A percentile compares a stretch with the other conserved stretches of the same genome.
These are phyloP conservation scores for Penicillium sp. DNA, from an alignment of 2,329 filamentous ascomycete species.

Conservation along the genomic window DNA sequence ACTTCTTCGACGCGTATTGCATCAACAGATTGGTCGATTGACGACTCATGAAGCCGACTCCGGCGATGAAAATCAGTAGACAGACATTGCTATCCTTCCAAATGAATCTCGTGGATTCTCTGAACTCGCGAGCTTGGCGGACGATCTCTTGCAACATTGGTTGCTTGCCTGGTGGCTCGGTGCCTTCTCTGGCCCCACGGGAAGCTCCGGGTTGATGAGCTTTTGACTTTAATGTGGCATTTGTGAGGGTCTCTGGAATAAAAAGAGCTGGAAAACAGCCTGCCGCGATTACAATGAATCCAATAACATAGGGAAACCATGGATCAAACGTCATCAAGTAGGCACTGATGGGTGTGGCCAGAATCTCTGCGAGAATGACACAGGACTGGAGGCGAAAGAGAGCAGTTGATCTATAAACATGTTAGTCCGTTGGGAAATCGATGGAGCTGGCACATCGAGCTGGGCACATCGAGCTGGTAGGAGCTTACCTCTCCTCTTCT, in stretches of 20 bases:
- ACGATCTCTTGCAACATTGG: constrained; percentile 12
- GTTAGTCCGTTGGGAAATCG: background rate
- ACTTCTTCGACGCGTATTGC: constrained; percentile 36
- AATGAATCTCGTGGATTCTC: constrained; percentile 28
- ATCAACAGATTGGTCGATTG: constrained; percentile 30
- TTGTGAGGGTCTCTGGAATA: constrained; percentile 28
- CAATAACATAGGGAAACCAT: constrained; percentile 29
- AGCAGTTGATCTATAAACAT: constrained; percentile 23
- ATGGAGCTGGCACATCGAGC: constrained; percentile 9
- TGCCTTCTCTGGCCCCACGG: background rate
- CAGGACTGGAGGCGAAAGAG: constrained; percentile 29
- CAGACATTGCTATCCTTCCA: constrained; percentile 27
- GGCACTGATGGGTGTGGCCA: constrained; percentile 33
- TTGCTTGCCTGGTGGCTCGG: constrained; percentile 9
- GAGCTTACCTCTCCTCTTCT: constrained; percentile 32
- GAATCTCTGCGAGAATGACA: constrained; percentile 27
- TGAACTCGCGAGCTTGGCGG: constrained; percentile 23
- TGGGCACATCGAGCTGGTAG: background rate
- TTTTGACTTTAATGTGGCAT: constrained; percentile 15
- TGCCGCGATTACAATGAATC: constrained; percentile 13
- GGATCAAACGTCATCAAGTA: constrained; percentile 29
- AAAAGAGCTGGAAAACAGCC: constrained; percentile 17
- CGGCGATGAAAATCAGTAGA: constrained; percentile 25
- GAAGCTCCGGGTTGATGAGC: background rate
- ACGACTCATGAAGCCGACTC: constrained; percentile 28